These are phyloP conservation scores for Globisporangium nagaii DNA, from an alignment of 352 stramenopile genomes.

Conservation along the genomic window DNA sequence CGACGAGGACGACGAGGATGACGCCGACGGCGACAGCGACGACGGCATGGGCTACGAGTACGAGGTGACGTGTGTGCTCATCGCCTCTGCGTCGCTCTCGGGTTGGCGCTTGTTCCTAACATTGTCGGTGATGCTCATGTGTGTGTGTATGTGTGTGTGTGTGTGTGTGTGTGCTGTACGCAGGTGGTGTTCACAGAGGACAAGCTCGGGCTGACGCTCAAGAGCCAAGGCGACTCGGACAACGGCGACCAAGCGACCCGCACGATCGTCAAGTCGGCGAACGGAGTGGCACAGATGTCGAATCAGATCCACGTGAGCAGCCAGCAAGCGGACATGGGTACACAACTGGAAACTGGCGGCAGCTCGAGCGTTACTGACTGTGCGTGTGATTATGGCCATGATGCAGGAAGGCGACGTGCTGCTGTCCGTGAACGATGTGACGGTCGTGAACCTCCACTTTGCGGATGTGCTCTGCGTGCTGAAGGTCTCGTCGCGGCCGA, in stretches of 20 bases:
- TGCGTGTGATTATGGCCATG: conserved; percentile 5
- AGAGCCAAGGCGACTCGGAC: conserved; percentile 23
- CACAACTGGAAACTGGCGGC: neutral
- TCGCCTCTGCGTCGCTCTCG: too few species aligned
- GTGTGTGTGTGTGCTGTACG: neutral
- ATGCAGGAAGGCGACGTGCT: conserved; percentile 64
- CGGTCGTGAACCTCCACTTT: conserved; percentile 58
- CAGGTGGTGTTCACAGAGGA: conserved; percentile 55
- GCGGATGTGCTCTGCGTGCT: conserved; percentile 60
- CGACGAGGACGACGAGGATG: conserved; percentile 5
- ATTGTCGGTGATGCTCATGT: too few species aligned
- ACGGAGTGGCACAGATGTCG: conserved; percentile 40
- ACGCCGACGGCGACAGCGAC: neutral
- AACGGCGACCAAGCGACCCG: conserved; percentile 16
- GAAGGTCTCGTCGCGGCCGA: conserved; percentile 59
- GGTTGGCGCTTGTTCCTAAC: too few species aligned
- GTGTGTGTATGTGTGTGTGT: neutral
- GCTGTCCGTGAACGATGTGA: conserved; percentile 65
- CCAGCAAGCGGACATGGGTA: neutral
- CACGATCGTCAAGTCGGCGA: conserved; percentile 54
- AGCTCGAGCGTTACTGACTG: too few species aligned
- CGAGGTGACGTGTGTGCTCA: too few species aligned
- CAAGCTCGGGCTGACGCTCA: conserved; percentile 52
- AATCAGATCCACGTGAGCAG: conserved; percentile 45
- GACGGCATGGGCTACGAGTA: conserved; percentile 11